Evolutionary conservation across 441 rosid genomes (phyloP), one percentile per base, ranked within the genome.

Genomic region (Cnidoscolus chayamansa): DNA sequence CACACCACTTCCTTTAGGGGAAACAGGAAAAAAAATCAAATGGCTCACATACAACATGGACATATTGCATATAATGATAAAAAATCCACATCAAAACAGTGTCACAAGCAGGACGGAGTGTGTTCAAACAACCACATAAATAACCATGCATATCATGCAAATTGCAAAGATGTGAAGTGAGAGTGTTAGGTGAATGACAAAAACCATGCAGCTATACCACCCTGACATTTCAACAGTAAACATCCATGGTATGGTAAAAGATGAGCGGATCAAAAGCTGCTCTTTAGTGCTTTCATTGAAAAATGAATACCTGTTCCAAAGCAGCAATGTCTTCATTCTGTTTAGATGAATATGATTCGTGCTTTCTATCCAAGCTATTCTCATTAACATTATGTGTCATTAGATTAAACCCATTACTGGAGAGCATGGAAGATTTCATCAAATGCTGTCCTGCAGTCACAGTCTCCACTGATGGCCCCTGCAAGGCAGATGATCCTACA

Each of bases 311-410:
- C 96, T 93, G 99, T 78, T 96, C 99, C 84, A 96, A 80, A 76
- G 97, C 86, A 79, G 88, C 67, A 83, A 96, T 91, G 82, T 93
- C 98, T 80, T 90, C 98, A 76, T 88, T 86, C 61, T 88, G 89
- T 68, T 85, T 88, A 66, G 86, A 81, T 74, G 83, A 68, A 75
- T 80, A 87, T 76, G 80, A 86, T 37, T 83, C 88, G 4, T 77
- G 80, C 74, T 71, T 80, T 67, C 78, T 81, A 64, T 79, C 85
- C 30, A 53, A 73, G 73, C 48, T 70, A 66, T 65, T 78, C 61
- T 72, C 85, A 80, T 70, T 76, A 72, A 73, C 74, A 76, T 67
- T 68, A 43, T 77, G 69, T 74, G 58, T 57, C 47, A 15, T 40
- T 16, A 65, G 43, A 74, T 78, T 83, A 67, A 73, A 80, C 71